Conservation (phyloP, 805 yeast genomes). For the Ogataea naganishii region DNA sequence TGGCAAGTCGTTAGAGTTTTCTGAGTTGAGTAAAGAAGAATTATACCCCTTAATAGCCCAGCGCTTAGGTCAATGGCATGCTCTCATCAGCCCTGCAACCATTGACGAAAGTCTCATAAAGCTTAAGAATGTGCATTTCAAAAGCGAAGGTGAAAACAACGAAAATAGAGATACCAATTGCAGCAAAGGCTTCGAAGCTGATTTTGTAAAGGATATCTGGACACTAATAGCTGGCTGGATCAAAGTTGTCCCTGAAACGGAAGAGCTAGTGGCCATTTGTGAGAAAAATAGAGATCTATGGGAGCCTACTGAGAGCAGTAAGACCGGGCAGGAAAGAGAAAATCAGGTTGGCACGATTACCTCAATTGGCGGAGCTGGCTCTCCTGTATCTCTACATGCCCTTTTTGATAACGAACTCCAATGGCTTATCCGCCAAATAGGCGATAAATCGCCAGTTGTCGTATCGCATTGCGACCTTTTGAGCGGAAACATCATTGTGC, state of each 20-base stretch:
- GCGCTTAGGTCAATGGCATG: slow-evolving; percentile 66
- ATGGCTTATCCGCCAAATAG: slow-evolving; percentile 42
- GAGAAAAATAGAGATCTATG: slow-evolving; percentile 22
- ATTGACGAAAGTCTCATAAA: slow-evolving; percentile 39
- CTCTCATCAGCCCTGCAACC: slow-evolving; percentile 31
- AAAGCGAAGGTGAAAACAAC: slow-evolving; percentile 5
- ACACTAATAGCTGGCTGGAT: slow-evolving; percentile 56
- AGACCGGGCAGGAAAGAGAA: slow-evolving; percentile 3
- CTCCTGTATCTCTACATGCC: slow-evolving; percentile 18
- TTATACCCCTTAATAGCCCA: slow-evolving; percentile 54
- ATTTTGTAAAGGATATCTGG: slow-evolving; percentile 44
- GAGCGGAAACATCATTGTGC: slow-evolving; percentile 65
- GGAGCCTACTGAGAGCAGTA: slow-evolving; percentile 4
- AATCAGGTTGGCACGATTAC: too few relatives aligned
- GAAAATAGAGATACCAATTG: slow-evolving; percentile 10
- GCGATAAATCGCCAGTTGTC: slow-evolving; percentile 42
- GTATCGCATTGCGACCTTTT: slow-evolving; percentile 65
- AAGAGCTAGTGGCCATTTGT: slow-evolving; percentile 29
- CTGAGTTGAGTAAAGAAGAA: slow-evolving; percentile 38
- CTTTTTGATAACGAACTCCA: slow-evolving; percentile 40
- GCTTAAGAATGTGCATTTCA: slow-evolving; percentile 22
- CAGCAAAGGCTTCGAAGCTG: slow-evolving; percentile 9
- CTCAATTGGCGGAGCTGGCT: too few relatives aligned
- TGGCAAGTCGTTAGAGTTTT: slow-evolving; percentile 51
- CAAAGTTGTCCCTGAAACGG: slow-evolving; percentile 44